Evolutionary conservation across 108 stramenopile genomes (phyloP), one percentile per base, ranked within the genome.

Genomic region (Heterococcus sp.): DNA sequence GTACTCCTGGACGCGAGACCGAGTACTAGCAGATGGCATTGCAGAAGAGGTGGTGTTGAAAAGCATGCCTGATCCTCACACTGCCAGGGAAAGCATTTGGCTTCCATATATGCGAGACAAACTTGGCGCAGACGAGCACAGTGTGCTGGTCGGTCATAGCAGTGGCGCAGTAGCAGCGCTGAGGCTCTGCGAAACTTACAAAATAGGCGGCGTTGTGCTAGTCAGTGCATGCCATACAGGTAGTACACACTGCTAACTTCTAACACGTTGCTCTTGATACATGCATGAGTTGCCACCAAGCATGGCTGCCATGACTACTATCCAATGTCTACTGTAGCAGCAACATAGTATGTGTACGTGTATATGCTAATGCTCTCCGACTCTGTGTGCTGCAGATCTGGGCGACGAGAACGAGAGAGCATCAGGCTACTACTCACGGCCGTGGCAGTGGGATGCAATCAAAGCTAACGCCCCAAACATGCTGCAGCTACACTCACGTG

Each of bases 381-480:
- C n/a, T n/a, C n/a, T n/a, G n/a, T n/a, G n/a, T 28, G 68, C 35
- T 27, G 35, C 71, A 35, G 71, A 71, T 38, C 35, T 71, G 29
- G 71, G 71, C 35, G 34, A 71, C 34, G 71, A 32, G 38, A 71
- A 71, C 34, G 71, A 71, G 34, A 37, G 71, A 5, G 71, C 71
- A 1, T 35, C 33, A n/a, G 71, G 46, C 3, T 40, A 74, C 40
- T 74, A 74, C 46, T 38, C 14, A 8, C 39, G 46, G 3, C 46
- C 46, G 40, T 74, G 73, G 73, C 26, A 2, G 29, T 63, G 46
- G 38, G 40, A 46, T 2, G 27, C 27, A 5, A 73, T 81, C 30
- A 36, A 39, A 14, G 64, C 58, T 73, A 81, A 71, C 35, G 71
- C 71, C 1, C 38, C 38, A 36, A n/a, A 28, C 29, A 4, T 71